phyloP scores from a whole-genome alignment of 139 green algal genomes.

The Coelastrella sp. region DNA sequence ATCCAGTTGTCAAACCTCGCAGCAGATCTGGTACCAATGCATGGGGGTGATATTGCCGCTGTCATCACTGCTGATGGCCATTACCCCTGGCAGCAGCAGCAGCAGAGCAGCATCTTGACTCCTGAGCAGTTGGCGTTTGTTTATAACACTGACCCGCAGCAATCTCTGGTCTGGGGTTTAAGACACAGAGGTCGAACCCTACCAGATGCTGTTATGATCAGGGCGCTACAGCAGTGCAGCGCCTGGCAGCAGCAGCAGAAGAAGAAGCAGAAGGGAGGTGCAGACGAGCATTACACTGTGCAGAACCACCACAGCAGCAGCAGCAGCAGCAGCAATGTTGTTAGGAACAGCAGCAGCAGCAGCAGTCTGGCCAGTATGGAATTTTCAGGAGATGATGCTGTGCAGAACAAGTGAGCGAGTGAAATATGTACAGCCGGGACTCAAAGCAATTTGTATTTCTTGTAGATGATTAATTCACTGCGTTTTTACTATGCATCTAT shows the following conservation, averaged over 20 bases:
- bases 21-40: not conserved
- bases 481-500: too few species aligned
- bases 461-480: too few species aligned
- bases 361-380: too few species aligned
- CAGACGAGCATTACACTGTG: too few species aligned
- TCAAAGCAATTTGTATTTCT: too few species aligned
- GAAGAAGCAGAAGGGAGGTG: not conserved
- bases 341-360: too few species aligned
- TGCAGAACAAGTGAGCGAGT: too few species aligned
- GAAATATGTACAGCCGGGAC: too few species aligned
- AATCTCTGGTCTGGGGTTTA: not conserved
- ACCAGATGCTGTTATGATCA: not conserved
- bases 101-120: not conserved
- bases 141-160: not conserved
- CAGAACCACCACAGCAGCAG: not conserved
- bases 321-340: slow-evolving; percentile 1
- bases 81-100: not conserved
- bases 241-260: not conserved
- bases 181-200: slow-evolving; percentile 6
- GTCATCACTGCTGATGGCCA: not conserved
- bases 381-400: too few species aligned
- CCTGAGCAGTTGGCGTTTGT: slow-evolving; percentile 19
- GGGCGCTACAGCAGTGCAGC: not conserved
- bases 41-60: not conserved
- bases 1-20: not conserved